These are phyloP conservation scores for Monilinia fructigena DNA, from an alignment of 2,329 filamentous ascomycete genomes.

Conservation along the genomic window DNA sequence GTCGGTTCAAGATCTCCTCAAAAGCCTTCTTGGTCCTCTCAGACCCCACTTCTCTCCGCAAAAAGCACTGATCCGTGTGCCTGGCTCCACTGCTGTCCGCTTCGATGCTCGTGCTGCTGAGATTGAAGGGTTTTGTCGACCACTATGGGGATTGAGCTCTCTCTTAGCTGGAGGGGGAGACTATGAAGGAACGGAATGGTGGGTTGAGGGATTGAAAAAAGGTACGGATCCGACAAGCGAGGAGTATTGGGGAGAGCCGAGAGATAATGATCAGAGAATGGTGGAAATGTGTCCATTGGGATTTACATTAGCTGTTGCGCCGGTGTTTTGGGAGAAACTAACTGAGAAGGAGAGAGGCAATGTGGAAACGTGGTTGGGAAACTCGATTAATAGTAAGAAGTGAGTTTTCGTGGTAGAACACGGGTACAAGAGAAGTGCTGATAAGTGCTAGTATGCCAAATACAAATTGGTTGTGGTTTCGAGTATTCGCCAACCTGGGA, in stretches of 20 bases:
- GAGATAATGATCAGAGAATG: slow-evolving; percentile 79
- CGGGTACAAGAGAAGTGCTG: slow-evolving; percentile 15
- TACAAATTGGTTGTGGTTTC: slow-evolving; percentile 75
- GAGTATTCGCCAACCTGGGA: slow-evolving; percentile 79
- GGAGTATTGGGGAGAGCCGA: slow-evolving; percentile 76
- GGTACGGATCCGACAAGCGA: slow-evolving; percentile 68
- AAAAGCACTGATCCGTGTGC: slow-evolving; percentile 63
- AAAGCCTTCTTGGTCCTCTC: slow-evolving; percentile 67
- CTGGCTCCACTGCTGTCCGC: slow-evolving; percentile 68
- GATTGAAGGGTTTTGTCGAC: slow-evolving; percentile 58
- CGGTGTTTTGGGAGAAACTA: slow-evolving; percentile 52
- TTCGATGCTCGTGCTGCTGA: slow-evolving; percentile 78
- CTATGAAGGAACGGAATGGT: slow-evolving; percentile 63
- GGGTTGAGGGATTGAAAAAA: slow-evolving; percentile 67
- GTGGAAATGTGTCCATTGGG: slow-evolving; percentile 81
- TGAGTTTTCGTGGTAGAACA: slow-evolving; percentile 36
- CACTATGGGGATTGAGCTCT: slow-evolving; percentile 72
- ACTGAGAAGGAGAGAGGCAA: slow-evolving; percentile 61
- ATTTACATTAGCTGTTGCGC: slow-evolving; percentile 68
- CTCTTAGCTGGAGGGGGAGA: slow-evolving; percentile 66
- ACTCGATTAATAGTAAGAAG: slow-evolving; percentile 75
- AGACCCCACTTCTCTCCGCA: slow-evolving; percentile 68
- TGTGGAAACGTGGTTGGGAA: slow-evolving; percentile 70
- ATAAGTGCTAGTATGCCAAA: slow-evolving; percentile 67
- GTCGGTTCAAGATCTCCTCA: slow-evolving; percentile 61